Evolutionary conservation across 768 basidiomycete genomes (phyloP), one percentile per base, ranked within the genome.

Genomic region (Termitomyces sp.): DNA sequence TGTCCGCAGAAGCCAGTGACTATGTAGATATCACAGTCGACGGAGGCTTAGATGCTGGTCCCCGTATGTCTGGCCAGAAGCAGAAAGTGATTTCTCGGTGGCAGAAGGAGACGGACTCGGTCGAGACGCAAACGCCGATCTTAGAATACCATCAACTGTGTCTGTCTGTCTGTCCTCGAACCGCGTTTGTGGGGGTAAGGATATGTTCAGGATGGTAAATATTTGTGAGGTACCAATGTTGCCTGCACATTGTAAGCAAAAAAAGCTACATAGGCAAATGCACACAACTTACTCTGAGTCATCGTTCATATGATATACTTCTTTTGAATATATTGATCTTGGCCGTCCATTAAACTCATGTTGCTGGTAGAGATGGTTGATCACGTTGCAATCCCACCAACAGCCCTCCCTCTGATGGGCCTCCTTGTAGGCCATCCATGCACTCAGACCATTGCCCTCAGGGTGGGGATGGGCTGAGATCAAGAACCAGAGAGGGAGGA

Each of bases 191-290:
- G 7, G 58, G 61, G 40, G 57, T 60, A 12, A 84, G 75, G 35
- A 78, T 68, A 58, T 65, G 88, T 51, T 82, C 83, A 0, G 97
- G 96, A 56, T 88, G 84, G 67, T 84, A 88, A 60, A 99, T 96
- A 58, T 98, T 84, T 15, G 92, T 94, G 38, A 98, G 81, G 69
- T 97, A 98, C 97, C 97, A 98, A 71, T 99, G 97, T 43, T 92
- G 70, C 62, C 96, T 98, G 53, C 30, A 54, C 17, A n/a, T n/a
- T 45, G 19, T 11, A n/a, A n/a, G 14, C 35, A 38, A 45, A 34
- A 44, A 35, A 32, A 28, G 35, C 6, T 2, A 24, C 49, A 22
- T 34, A 43, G 12, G 10, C 42, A 45, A 22, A 22, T 15, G 44
- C 8, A 67, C 3, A 24, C 3, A 24, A 37, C 83, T 55, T 67